Evolutionary conservation across 2,329 filamentous ascomycete species (phyloP).

Genomic region (Triangularia verruculosa): DNA sequence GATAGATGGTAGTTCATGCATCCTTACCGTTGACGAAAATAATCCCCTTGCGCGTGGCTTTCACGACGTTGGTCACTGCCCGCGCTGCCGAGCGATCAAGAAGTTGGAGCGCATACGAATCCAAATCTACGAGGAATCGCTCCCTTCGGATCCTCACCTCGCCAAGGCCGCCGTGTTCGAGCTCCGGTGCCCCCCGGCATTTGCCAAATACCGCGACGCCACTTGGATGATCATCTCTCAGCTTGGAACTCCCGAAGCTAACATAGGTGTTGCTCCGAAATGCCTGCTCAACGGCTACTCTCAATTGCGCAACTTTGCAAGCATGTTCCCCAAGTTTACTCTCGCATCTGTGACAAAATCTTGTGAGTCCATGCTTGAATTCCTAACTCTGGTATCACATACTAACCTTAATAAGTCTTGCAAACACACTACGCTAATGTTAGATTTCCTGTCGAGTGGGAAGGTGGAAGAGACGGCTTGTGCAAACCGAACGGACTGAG

Average conservation of each 20-base stretch:
- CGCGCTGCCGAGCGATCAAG: slow-evolving; percentile 35
- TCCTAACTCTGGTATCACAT: not conserved
- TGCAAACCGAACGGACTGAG: slow-evolving; percentile 45
- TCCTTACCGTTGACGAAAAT: slow-evolving; percentile 29
- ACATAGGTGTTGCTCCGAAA: not conserved
- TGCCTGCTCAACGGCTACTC: slow-evolving; percentile 20
- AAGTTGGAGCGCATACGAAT: slow-evolving; percentile 36
- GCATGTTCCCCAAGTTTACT: not conserved
- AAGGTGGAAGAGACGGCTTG: slow-evolving; percentile 34
- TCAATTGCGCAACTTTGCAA: slow-evolving; percentile 19
- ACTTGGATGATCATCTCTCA: slow-evolving; percentile 39
- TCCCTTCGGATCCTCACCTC: slow-evolving; percentile 34
- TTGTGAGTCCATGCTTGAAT: slow-evolving; percentile 11
- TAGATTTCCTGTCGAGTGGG: slow-evolving; percentile 39
- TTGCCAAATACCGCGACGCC: slow-evolving; percentile 40
- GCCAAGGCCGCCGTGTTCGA: slow-evolving; percentile 42
- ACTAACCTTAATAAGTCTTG: slow-evolving; percentile 17
- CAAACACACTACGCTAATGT: slow-evolving; percentile 46
- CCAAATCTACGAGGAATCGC: slow-evolving; percentile 38
- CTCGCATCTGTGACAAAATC: slow-evolving; percentile 24
- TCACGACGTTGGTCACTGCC: slow-evolving; percentile 32
- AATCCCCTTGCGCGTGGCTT: slow-evolving; percentile 17
- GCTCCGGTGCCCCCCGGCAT: slow-evolving; percentile 34
- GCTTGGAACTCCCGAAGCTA: slow-evolving; percentile 27
- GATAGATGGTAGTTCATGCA: slow-evolving; percentile 32